Conservation (phyloP, 2,329 filamentous ascomycete genomes). For the Colletotrichum zoysiae region DNA sequence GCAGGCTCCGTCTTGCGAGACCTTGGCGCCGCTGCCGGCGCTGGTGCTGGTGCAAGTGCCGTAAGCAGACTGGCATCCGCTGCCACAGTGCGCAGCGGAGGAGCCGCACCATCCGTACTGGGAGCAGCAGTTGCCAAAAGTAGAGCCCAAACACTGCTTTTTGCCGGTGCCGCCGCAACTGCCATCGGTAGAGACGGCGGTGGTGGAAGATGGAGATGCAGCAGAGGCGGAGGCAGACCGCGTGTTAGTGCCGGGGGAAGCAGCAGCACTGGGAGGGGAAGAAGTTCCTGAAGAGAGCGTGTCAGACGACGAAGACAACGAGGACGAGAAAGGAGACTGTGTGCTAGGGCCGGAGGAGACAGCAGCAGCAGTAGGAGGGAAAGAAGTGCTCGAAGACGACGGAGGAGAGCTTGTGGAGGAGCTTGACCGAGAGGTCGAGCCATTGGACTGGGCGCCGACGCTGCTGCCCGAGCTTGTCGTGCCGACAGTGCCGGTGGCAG, state of each 20-base stretch:
- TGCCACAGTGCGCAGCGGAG: conserved; percentile 14
- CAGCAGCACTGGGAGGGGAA: background rate
- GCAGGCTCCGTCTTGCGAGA: conserved; percentile 38
- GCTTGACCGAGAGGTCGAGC: conserved; percentile 3
- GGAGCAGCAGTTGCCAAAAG: conserved; percentile 47
- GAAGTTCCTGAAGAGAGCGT: background rate
- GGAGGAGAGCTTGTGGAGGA: background rate
- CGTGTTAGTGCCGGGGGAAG: conserved; percentile 1
- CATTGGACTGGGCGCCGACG: background rate
- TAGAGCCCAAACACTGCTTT: conserved; percentile 24
- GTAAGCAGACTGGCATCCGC: conserved; percentile 25
- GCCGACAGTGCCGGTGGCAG: background rate
- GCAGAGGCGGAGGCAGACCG: conserved; percentile 11
- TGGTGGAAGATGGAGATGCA: conserved; percentile 5
- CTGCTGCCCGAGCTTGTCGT: conserved; percentile 9
- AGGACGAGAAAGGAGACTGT: too few relatives aligned
- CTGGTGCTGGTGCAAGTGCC: conserved; percentile 27
- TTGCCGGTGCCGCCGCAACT: conserved; percentile 13
- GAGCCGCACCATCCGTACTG: conserved; percentile 22
- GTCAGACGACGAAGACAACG: conserved; percentile 1
- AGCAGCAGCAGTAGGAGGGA: too few relatives aligned
- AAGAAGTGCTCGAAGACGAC: background rate
- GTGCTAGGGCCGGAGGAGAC: background rate
- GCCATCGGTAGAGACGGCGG: conserved; percentile 12
- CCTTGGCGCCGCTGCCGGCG: conserved; percentile 1